Base-by-base conservation (phyloP, 805 yeast genomes). In the Lipomyces yamanashiensis region DNA sequence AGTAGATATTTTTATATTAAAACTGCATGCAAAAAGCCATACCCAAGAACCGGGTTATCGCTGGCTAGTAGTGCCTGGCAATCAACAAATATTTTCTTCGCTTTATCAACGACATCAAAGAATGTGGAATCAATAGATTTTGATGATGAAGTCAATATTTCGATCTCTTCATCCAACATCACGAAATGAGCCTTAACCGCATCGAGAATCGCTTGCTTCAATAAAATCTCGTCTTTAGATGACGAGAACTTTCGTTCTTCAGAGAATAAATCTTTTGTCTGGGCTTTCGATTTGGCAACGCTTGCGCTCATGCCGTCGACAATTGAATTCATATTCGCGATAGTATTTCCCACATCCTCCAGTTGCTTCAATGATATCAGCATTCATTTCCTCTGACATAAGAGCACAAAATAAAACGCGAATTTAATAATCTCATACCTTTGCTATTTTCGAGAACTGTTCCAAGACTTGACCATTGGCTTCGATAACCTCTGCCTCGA, bases 41-140 rank as follows among this genome's bases (percentile, higher is more conserved):
- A 58, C 71, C 74, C 75, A 5, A 70, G 56, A 13, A 58, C 67
- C 52, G 73, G 74, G 50, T 88, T 86, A 40, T 88, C 87, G 71
- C 87, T 81, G 5, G 91, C 84, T 28, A 95, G 80, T 37, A 95
- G 77, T 19, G 87, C 82, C 53, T 89, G 85, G 56, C 96, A 87
- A 62, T 87, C 84, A 40, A 82, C 80, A 72, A 87, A 86, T 36
- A 92, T 87, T 43, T 73, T 71, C 68, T 88, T 85, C 7, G 90
- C 87, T 70, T 86, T 87, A 13, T 78, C 75, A 40, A 92, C 77
- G 0, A 85, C 82, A 2, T 71, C 73, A 69, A 90, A 89, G 72
- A 88, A 91, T 57, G 82, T 85, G 1, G 80, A 77, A 45, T 79
- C 76, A 9, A 82, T 68, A 9, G 70, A 71, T 64, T 17, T 72